Evolutionary conservation across 495 filamentous ascomycete species (phyloP), one percentile per base, ranked within the genome.

Genomic region (Talaromyces wortmannii): DNA sequence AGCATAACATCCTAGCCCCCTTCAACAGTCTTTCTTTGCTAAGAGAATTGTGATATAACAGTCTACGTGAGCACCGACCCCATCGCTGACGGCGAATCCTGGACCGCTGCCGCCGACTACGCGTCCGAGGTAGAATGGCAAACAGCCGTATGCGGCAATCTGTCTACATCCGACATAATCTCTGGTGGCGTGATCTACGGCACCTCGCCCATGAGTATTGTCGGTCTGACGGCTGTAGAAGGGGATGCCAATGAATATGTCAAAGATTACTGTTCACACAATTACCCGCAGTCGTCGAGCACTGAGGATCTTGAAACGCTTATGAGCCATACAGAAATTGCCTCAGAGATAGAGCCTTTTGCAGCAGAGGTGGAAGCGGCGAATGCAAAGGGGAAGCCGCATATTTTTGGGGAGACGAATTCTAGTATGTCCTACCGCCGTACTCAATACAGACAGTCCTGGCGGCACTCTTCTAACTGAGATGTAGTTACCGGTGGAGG

Each of bases 381-480:
- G 7, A 54, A 62, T n/a, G 61, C 50, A 2, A 57, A 67, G 31
- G 72, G 72, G 1, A 83, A 81, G 51, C 69, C 75, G 7, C 82
- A 83, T 59, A 66, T 84, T 8, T 72, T 85, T 31, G 81, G 81
- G 2, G 81, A 85, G 64, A 85, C 79, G 0, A 83, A 84, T 57
- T 81, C 77, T 0, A 78, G 78, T 79, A 69, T 6, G 51, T 57
- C 29, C 23, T 23, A 33, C 48, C 10, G 30, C 23, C 0, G 8
- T 13, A 7, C 4, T 30, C 23, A 4, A 12, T 11, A 11, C 5
- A 10, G 48, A 23, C n/a, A n/a, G n/a, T n/a, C n/a, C n/a, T n/a
- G n/a, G n/a, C n/a, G n/a, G n/a, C n/a, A n/a, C 33, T 36, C 33
- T 36, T 36, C 12, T 36, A 36, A n/a, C n/a, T n/a, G n/a, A n/a